Evolutionary conservation across 2,329 filamentous ascomycete genomes (phyloP).

Genomic region (Xylariaceae sp.): DNA sequence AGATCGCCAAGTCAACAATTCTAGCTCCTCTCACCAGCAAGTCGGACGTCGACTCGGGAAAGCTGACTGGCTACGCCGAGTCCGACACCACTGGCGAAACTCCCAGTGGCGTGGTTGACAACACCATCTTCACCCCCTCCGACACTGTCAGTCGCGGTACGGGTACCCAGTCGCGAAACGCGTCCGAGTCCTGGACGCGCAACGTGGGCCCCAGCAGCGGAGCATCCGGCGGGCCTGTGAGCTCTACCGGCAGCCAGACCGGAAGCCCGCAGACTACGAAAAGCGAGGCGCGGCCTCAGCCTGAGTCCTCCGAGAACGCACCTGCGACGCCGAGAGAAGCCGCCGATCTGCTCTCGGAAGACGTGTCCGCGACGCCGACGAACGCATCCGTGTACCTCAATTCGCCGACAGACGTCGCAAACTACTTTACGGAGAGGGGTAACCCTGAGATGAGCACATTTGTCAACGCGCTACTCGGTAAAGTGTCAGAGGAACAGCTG

Average conservation of each 20-base stretch:
- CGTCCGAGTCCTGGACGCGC: slow-evolving; percentile 7
- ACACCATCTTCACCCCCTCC: slow-evolving; percentile 17
- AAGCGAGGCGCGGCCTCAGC: neutral
- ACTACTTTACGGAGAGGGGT: slow-evolving; percentile 21
- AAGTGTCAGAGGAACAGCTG: slow-evolving; percentile 1
- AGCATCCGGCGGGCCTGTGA: neutral
- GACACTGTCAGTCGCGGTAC: slow-evolving; percentile 19
- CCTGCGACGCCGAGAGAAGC: slow-evolving; percentile 7
- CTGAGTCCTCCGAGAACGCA: slow-evolving; percentile 3
- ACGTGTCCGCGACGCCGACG: too few species aligned
- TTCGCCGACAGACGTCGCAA: slow-evolving; percentile 17
- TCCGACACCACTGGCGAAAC: slow-evolving; percentile 15
- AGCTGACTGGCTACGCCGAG: slow-evolving; percentile 6
- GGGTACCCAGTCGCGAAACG: slow-evolving; percentile 8
- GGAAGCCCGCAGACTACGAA: neutral
- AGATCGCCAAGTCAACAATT: slow-evolving; percentile 9
- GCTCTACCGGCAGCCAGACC: neutral
- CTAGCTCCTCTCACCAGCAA: slow-evolving; percentile 14
- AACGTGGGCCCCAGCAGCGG: neutral
- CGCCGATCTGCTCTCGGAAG: too few species aligned
- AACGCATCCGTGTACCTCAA: slow-evolving; percentile 9
- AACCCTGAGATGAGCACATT: slow-evolving; percentile 24
- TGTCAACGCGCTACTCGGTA: slow-evolving; percentile 15
- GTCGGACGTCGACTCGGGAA: slow-evolving; percentile 7
- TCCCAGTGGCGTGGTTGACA: slow-evolving; percentile 11